Conservation (phyloP, 805 yeast genomes). For the Candida yuanshanica region DNA sequence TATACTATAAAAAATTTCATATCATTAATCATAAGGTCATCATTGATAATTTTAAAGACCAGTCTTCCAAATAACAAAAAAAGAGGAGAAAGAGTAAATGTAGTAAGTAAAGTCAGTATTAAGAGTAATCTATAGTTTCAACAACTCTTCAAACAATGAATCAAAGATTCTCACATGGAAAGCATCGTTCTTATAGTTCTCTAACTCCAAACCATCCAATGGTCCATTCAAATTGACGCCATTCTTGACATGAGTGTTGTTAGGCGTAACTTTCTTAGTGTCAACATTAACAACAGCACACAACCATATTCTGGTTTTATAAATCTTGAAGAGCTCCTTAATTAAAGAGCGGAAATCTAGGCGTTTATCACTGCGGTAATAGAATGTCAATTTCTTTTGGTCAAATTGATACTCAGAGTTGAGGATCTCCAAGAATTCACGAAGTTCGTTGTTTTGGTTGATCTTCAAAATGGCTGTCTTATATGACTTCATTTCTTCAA, state of each 20-base stretch:
- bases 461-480: constrained; percentile 56
- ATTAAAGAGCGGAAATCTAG: constrained; percentile 71
- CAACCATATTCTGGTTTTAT: constrained; percentile 78
- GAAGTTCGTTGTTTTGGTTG: constrained; percentile 29
- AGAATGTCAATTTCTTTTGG: constrained; percentile 69
- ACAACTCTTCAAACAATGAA: constrained; percentile 8
- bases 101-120: neutral
- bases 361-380: constrained; percentile 58
- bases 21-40: neutral
- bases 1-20: neutral
- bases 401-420: constrained; percentile 83
- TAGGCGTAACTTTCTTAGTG: neutral
- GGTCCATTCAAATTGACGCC: constrained; percentile 6
- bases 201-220: constrained; percentile 13
- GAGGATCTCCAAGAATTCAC: constrained; percentile 50
- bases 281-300: constrained; percentile 45
- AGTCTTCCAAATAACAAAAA: no score
- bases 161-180: constrained; percentile 23
- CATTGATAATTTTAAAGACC: neutral
- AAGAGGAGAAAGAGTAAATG: neutral
- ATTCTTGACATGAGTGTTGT: constrained; percentile 3
- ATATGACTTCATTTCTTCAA: constrained; percentile 68
- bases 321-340: constrained; percentile 66
- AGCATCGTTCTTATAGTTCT: constrained; percentile 13
- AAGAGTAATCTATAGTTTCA: constrained; percentile 1